These are phyloP conservation scores for Lyophyllum shimeji DNA, from an alignment of 768 basidiomycete species.

Conservation along the genomic window DNA sequence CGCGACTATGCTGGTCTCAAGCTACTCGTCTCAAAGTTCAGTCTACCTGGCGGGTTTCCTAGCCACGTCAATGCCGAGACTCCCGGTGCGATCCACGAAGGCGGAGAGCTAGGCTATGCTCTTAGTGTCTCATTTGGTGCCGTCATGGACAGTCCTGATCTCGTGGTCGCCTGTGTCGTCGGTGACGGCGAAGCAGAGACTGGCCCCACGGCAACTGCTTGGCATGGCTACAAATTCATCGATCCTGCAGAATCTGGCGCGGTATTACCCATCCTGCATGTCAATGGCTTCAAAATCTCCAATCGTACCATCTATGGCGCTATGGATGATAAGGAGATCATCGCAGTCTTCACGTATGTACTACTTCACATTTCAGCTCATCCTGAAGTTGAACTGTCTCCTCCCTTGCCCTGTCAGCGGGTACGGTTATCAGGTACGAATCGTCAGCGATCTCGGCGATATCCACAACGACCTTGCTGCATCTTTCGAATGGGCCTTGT, in stretches of 20 bases:
- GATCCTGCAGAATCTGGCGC: conserved; percentile 90
- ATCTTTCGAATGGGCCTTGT: conserved; percentile 78
- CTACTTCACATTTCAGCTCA: background rate
- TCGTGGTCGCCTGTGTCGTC: conserved; percentile 78
- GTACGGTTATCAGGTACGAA: conserved; percentile 87
- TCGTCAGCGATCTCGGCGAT: conserved; percentile 66
- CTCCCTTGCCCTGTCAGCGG: conserved; percentile 38
- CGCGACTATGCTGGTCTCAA: conserved; percentile 59
- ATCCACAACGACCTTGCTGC: conserved; percentile 81
- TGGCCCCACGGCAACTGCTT: conserved; percentile 76
- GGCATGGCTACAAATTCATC: conserved; percentile 89
- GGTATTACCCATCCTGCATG: conserved; percentile 86
- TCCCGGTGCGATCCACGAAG: conserved; percentile 90
- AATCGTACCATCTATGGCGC: conserved; percentile 88
- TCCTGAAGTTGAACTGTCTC: background rate
- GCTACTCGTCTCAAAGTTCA: conserved; percentile 73
- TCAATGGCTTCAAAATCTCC: conserved; percentile 89
- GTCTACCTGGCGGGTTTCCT: conserved; percentile 82
- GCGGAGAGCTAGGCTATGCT: conserved; percentile 88
- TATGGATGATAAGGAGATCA: conserved; percentile 87
- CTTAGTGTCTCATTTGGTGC: conserved; percentile 84
- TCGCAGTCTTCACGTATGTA: conserved; percentile 67
- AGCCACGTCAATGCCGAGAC: conserved; percentile 82
- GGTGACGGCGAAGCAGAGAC: conserved; percentile 89
- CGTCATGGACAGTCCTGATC: conserved; percentile 88